Conservation (phyloP, 148 eudicot genomes). For the Diospyros kaki region DNA sequence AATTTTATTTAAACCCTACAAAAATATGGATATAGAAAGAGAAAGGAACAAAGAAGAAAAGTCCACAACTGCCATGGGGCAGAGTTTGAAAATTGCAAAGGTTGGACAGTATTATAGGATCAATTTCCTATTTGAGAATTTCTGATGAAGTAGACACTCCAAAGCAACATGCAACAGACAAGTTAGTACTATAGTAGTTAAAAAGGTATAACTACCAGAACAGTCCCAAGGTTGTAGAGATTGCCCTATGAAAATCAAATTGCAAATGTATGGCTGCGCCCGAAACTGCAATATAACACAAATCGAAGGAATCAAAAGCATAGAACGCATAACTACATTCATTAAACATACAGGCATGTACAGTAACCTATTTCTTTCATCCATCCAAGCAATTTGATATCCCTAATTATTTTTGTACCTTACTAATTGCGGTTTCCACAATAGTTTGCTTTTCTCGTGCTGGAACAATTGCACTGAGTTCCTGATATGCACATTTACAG, state of each 20-base stretch:
- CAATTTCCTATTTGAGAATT: background rate
- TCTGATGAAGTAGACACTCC: constrained; percentile 1
- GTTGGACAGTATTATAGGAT: background rate
- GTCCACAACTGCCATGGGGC: too few species aligned
- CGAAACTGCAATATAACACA: constrained; percentile 61
- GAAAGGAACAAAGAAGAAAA: too few species aligned
- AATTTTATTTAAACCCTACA: too few species aligned
- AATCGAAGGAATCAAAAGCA: constrained; percentile 9
- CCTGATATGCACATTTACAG: constrained; percentile 42
- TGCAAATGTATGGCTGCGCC: constrained; percentile 79
- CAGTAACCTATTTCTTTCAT: background rate
- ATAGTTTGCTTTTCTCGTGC: constrained; percentile 87
- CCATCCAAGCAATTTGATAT: background rate
- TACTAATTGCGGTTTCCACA: constrained; percentile 74
- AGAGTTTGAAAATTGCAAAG: too few species aligned
- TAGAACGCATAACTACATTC: constrained; percentile 3
- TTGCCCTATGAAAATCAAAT: constrained; percentile 96
- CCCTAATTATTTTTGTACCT: constrained; percentile 39
- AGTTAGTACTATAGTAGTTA: background rate
- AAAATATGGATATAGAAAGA: too few species aligned
- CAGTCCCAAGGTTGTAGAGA: constrained; percentile 96
- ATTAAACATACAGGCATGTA: background rate
- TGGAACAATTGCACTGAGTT: constrained; percentile 93
- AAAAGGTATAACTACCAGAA: constrained; percentile 53
- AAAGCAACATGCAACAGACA: background rate